phyloP scores from a whole-genome alignment of 768 basidiomycete genomes.

The Ephemerocybe angulata region DNA sequence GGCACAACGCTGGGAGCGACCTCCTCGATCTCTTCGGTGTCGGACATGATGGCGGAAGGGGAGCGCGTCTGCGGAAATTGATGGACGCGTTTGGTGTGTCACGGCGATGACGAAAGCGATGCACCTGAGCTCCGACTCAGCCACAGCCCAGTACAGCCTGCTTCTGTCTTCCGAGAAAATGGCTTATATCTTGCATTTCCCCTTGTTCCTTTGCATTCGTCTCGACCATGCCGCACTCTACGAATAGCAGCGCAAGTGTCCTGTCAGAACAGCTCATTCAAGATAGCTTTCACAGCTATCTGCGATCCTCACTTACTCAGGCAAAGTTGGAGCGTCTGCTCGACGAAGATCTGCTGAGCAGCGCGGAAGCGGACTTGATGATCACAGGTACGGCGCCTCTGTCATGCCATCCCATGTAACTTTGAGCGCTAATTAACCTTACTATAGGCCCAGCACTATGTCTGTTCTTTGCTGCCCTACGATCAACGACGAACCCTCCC shows the following conservation, averaged over 20 bases:
- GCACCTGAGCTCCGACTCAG: too few relatives aligned
- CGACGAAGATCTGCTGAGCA: constrained; percentile 68
- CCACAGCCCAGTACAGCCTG: background rate
- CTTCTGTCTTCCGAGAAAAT: background rate
- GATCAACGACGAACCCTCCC: constrained; percentile 71
- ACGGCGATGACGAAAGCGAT: background rate
- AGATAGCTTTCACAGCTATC: constrained; percentile 78
- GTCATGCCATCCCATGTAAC: background rate
- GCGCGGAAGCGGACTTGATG: constrained; percentile 82
- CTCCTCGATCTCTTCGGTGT: constrained; percentile 1
- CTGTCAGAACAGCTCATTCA: constrained; percentile 67
- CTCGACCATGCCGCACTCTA: background rate
- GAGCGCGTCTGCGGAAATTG: background rate
- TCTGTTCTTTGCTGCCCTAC: constrained; percentile 79
- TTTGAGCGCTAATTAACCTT: background rate
- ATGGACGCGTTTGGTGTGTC: background rate
- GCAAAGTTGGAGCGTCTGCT: constrained; percentile 75
- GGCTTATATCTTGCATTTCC: background rate
- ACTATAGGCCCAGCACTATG: constrained; percentile 70
- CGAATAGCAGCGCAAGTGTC: constrained; percentile 3
- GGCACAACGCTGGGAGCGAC: constrained; percentile 30
- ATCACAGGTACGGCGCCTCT: constrained; percentile 55
- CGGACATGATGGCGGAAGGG: constrained; percentile 3
- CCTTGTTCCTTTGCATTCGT: background rate
- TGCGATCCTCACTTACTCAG: constrained; percentile 72